phyloP scores from a whole-genome alignment of 306 rosid species.

The Myrica gale region DNA sequence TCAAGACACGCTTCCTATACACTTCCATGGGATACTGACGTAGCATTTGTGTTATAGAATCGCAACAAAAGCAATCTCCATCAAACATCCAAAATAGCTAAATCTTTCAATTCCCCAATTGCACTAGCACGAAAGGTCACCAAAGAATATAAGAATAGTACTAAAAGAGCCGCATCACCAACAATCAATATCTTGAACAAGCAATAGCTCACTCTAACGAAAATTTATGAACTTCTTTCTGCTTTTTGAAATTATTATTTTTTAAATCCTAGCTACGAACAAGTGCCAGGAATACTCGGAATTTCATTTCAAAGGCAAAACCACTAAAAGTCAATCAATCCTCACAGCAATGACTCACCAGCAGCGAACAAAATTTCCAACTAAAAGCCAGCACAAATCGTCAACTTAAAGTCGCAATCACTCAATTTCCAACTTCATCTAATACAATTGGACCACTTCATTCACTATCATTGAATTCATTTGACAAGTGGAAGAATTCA shows the following conservation, averaged over 20 bases:
- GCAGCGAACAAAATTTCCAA: not conserved
- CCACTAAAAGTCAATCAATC: not conserved
- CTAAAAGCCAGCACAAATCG: conserved; percentile 16
- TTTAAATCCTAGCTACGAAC: not conserved
- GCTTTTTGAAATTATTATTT: not conserved
- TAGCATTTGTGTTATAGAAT: not conserved
- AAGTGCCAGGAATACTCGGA: not conserved
- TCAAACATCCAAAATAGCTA: not conserved
- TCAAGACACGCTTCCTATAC: not conserved
- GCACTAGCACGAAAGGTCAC: not conserved
- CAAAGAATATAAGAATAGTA: not conserved
- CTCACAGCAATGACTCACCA: not conserved
- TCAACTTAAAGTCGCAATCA: conserved; percentile 15
- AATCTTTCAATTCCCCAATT: not conserved
- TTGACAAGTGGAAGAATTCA: conserved; percentile 19
- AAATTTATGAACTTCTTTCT: not conserved
- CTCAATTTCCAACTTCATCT: conserved; percentile 13
- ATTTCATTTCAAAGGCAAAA: not conserved
- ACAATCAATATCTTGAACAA: not conserved
- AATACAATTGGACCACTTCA: not conserved
- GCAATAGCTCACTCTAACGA: not conserved
- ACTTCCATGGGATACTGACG: not conserved
- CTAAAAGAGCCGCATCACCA: not conserved
- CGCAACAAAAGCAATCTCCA: not conserved
- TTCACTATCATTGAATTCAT: not conserved